Evolutionary conservation across 2,329 filamentous ascomycete species (phyloP), one percentile per base, ranked within the genome.

Genomic region (Basipetospora chlamydospora): DNA sequence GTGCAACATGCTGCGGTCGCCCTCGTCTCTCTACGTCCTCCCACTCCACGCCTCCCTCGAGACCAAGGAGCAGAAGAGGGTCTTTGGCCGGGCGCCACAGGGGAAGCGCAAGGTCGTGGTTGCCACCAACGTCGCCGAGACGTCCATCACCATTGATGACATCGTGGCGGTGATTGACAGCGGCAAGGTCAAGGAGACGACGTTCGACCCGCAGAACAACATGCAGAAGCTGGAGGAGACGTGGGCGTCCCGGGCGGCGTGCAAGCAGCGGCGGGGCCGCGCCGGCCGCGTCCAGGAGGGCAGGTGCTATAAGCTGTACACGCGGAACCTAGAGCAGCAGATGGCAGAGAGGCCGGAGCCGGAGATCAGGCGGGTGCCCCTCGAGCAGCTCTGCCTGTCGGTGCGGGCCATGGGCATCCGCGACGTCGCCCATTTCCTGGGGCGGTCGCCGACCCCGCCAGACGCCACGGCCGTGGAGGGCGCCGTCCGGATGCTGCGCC

Each of bases 71-170:
- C 90, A 98, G 56, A 80, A 82, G 42, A 72, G 76, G 17, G 90
- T 98, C 1, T 98, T 98, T 52, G 67, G 73, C 20, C 66, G 67
- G 11, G 62, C 90, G 4, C 87, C 88, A 0, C 55, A 61, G 3
- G 86, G 86, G 1, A 87, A 84, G 57, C 72, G 90, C 25, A 98
- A 98, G 58, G 74, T 98, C 10, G 82, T 98, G 23, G 83, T 88
- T 6, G 84, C 90, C 1, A 98, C 90, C 30, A 98, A 98, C 49
- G 88, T 98, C 3, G 90, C 90, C 2, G 90, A 98, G 55, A 98
- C 90, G 0, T 96, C 90, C 2, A 96, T 98, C 53, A 98, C 90
- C 0, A 98, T 98, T 41, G 87, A 95, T 51, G 90, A 98, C 51
- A 83, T 98, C 37, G 82, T 96, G 3, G 88, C 84, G 2, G 90